Percentiles rank a stretch among this genome's conserved stretches.
These are phyloP conservation scores for Leccinum fibrillosum DNA, from an alignment of 768 basidiomycete species.

Conservation along the genomic window DNA sequence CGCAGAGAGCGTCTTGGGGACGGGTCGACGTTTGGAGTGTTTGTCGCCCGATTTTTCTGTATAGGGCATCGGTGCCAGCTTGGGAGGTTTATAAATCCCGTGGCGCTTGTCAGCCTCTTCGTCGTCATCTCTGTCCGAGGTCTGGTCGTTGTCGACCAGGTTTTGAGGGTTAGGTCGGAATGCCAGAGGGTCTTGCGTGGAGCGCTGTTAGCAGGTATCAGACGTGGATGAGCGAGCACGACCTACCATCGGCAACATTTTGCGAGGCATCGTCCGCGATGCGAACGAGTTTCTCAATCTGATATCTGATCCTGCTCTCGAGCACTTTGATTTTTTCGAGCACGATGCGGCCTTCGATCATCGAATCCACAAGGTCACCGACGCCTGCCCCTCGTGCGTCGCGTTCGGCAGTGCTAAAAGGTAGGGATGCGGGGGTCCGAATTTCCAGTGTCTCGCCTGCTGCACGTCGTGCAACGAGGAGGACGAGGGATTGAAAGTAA, in stretches of 20 bases:
- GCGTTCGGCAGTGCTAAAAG: conserved; percentile 55
- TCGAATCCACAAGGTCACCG: conserved; percentile 76
- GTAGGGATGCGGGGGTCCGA: conserved; percentile 45
- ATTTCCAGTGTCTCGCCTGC: conserved; percentile 59
- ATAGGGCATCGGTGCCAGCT: conserved; percentile 88
- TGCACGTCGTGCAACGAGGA: conserved; percentile 68
- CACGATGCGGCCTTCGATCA: conserved; percentile 76
- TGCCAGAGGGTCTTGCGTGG: conserved; percentile 72
- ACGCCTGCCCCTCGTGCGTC: conserved; percentile 50
- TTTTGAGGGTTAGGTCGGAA: conserved; percentile 90
- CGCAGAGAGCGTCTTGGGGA: conserved; percentile 63
- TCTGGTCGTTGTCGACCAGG: conserved; percentile 46
- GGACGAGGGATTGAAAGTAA: conserved; percentile 79
- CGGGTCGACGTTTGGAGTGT: conserved; percentile 44
- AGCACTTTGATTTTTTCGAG: conserved; percentile 87
- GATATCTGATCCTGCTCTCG: conserved; percentile 87
- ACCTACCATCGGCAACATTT: conserved; percentile 57
- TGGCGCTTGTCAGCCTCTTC: conserved; percentile 30
- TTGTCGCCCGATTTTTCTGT: conserved; percentile 51
- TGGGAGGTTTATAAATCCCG: conserved; percentile 80
- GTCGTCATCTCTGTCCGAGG: conserved; percentile 23
- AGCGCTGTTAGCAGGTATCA: neutral
- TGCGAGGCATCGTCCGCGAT: conserved; percentile 60
- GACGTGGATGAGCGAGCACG: neutral
- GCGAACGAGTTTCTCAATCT: conserved; percentile 90